Evolutionary conservation across 2,329 filamentous ascomycete genomes (phyloP).

Genomic region (Curvularia lunata): DNA sequence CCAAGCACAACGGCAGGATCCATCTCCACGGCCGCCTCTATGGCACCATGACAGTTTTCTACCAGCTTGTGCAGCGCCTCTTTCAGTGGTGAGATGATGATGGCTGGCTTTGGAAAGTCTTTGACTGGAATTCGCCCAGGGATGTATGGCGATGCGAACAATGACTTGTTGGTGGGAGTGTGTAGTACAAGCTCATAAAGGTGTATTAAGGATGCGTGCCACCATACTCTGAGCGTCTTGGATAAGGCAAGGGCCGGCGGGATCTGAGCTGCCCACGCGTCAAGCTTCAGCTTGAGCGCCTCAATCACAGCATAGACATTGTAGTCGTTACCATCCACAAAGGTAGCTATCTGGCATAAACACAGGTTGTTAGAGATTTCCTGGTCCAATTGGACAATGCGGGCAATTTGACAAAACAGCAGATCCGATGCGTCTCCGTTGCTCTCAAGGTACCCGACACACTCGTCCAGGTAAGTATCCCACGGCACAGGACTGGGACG

Average conservation of each 20-base stretch:
- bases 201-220: constrained; percentile 33
- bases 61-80: constrained; percentile 24
- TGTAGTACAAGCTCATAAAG: constrained; percentile 33
- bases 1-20: constrained; percentile 31
- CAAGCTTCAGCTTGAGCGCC: constrained; percentile 25
- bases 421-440: constrained; percentile 26
- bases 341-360: constrained; percentile 28
- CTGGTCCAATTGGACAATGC: constrained; percentile 28
- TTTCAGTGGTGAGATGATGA: constrained; percentile 26
- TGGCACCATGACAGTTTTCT: constrained; percentile 33
- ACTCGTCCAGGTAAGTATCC: constrained; percentile 32
- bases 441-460: constrained; percentile 27
- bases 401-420: constrained; percentile 36
- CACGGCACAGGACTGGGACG: constrained; percentile 32
- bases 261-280: constrained; percentile 33
- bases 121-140: constrained; percentile 34
- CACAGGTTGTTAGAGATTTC: constrained; percentile 29
- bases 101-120: constrained; percentile 33
- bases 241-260: constrained; percentile 28
- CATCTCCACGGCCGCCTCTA: constrained; percentile 31
- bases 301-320: constrained; percentile 26
- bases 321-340: constrained; percentile 31
- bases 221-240: constrained; percentile 33
- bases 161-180: constrained; percentile 36
- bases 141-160: constrained; percentile 36